Base-by-base conservation (phyloP, 495 filamentous ascomycete genomes). In the Aspergillus haitiensis region DNA sequence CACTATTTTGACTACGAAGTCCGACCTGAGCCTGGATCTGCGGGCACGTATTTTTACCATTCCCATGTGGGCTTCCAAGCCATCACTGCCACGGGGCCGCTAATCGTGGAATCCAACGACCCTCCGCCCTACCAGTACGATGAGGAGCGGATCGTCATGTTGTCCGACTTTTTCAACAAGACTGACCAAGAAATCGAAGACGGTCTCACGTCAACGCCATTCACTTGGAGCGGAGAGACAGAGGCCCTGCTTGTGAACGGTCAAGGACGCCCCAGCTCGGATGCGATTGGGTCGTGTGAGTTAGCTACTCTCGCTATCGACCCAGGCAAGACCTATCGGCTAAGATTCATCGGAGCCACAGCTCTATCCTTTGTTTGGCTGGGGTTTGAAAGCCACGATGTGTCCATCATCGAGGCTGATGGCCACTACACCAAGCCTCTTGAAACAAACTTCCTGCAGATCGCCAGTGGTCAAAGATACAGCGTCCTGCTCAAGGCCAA, bases 1-100 rank as follows among this genome's bases (percentile, higher is more conserved):
- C 47, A 82, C 60, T 86, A 79, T 71, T 86, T 86, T 68, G 84
- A 87, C 70, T 86, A 86, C 64, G 81, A 86, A 64, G 72, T 85
- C 18, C 67, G 69, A 9, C 75, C 79, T 7, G 70, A 80, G 16
- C 16, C 70, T 6, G 78, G 76, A 7, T 74, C 81, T 52, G 78
- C 82, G 8, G 83, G 82, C 15, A 80, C 80, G 6, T 85, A 84
- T 67, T 85, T 82, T 65, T 86, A 85, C 56, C 83, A 86, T 63
- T 84, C 81, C 8, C 84, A 86, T 57, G 76, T 85, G 32, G 79
- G 72, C 0, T 78, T 85, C 58, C 82, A 86, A 67, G 76, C 82
- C 3, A 68, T 81, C 34, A 79, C 79, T 46, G 79, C 78, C 6
- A 63, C 75, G 6, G 85, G 83, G 0, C 70, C 83, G 0, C 64